A percentile compares a stretch with the other conserved stretches of the same genome.
Conservation (phyloP, 2,329 filamentous ascomycete species). For the Metarhizium rileyi region DNA sequence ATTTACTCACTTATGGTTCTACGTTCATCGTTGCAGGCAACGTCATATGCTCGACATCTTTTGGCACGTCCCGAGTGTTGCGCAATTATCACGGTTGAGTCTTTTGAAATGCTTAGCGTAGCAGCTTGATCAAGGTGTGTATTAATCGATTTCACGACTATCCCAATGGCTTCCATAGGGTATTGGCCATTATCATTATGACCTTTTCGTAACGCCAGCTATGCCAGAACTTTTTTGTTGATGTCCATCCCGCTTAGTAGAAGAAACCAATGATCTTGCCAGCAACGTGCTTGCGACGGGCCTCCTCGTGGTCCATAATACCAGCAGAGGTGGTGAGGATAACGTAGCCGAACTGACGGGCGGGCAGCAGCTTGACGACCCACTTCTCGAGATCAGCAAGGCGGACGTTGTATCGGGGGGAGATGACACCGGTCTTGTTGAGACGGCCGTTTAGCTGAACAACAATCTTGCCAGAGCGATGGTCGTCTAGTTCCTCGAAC, state of each 20-base stretch:
- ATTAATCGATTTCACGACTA: conserved; percentile 21
- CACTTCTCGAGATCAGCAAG: conserved; percentile 98
- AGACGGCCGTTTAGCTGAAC: conserved; percentile 97
- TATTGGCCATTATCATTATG: conserved; percentile 28
- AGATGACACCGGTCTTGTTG: conserved; percentile 99
- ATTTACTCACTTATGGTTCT: too few relatives aligned
- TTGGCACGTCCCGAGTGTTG: background rate
- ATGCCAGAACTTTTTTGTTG: conserved; percentile 22
- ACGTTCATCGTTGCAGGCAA: background rate
- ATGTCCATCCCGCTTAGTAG: conserved; percentile 55
- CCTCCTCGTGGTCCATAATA: conserved; percentile 99
- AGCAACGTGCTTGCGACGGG: conserved; percentile 94
- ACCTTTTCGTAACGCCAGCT: conserved; percentile 26
- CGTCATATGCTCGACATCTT: background rate
- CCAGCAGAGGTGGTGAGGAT: conserved; percentile 98
- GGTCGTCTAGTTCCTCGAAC: conserved; percentile 99
- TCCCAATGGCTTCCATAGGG: conserved; percentile 20
- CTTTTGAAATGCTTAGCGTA: conserved; percentile 19
- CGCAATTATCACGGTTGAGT: background rate
- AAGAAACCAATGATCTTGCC: conserved; percentile 99
- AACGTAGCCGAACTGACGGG: conserved; percentile 99
- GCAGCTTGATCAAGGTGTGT: conserved; percentile 16
- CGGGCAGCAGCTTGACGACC: conserved; percentile 97
- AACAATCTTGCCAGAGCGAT: conserved; percentile 99
- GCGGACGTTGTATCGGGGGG: conserved; percentile 97